Conservation (phyloP, 2,329 filamentous ascomycete species). For the Laburnicola sp. region DNA sequence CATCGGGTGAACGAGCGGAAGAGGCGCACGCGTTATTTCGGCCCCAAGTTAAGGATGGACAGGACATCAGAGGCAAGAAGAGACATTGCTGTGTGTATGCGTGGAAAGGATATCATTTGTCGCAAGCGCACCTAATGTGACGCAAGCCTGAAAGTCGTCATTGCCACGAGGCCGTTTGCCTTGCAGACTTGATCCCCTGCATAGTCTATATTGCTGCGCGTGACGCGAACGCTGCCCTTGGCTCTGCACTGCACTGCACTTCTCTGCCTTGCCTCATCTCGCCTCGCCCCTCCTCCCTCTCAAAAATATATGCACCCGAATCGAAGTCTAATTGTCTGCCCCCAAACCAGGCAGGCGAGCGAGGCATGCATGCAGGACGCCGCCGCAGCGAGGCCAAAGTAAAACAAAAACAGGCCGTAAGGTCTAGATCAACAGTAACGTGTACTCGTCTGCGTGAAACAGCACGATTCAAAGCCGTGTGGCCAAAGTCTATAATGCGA, state of each 20-base stretch:
- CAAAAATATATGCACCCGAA: conserved; percentile 20
- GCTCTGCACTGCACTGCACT: too few relatives aligned
- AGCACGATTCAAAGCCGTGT: background rate
- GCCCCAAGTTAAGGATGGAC: background rate
- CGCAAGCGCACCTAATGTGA: conserved; percentile 13
- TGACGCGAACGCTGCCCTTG: conserved; percentile 1
- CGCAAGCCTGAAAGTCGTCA: background rate
- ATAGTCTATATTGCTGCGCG: conserved; percentile 15
- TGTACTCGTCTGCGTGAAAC: background rate
- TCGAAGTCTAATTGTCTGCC: background rate
- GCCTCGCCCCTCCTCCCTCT: conserved; percentile 11
- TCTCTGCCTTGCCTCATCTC: background rate
- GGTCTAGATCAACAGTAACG: background rate
- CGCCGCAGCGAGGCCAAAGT: background rate
- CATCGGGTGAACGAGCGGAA: too few relatives aligned
- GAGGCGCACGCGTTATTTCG: background rate
- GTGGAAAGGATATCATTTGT: background rate
- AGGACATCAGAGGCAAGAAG: background rate
- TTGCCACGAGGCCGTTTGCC: background rate
- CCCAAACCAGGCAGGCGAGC: background rate
- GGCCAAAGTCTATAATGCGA: conserved; percentile 2
- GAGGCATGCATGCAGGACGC: background rate
- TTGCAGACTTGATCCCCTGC: conserved; percentile 5
- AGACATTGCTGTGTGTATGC: background rate
- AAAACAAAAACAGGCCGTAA: background rate